Evolutionary conservation across 148 eudicot genomes (phyloP).

Genomic region (Gaultheria prostrata): DNA sequence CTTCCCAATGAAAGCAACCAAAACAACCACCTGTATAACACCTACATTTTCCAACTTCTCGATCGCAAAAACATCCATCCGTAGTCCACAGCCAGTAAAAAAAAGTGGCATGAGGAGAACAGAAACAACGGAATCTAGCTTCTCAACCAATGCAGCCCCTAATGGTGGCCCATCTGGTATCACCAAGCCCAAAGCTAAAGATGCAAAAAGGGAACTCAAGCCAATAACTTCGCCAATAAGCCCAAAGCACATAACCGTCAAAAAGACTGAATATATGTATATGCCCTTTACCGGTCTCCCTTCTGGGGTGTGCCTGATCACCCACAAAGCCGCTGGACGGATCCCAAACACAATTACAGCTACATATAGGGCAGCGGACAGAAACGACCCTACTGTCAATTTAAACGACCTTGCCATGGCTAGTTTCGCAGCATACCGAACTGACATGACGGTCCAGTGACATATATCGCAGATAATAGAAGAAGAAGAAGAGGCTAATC

Average conservation of each 20-base stretch:
- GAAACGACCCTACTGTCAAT: not conserved
- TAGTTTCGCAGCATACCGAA: constrained; percentile 9
- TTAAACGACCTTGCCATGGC: constrained; percentile 5
- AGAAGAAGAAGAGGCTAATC: constrained; percentile 44
- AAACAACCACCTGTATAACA: constrained; percentile 14
- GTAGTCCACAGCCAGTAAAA: constrained; percentile 15
- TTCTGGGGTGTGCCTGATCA: constrained; percentile 43
- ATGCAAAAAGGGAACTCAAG: constrained; percentile 37
- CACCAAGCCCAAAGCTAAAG: constrained; percentile 39
- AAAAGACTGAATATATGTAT: constrained; percentile 29
- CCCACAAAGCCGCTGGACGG: constrained; percentile 33
- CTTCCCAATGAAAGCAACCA: constrained; percentile 33
- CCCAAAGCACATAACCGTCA: constrained; percentile 32
- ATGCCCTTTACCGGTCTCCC: constrained; percentile 38
- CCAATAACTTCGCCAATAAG: constrained; percentile 25
- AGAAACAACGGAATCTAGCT: constrained; percentile 39
- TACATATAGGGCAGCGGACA: not conserved
- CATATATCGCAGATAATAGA: constrained; percentile 35
- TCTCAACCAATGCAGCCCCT: constrained; percentile 49
- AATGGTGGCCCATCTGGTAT: constrained; percentile 69
- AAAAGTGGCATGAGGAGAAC: constrained; percentile 53
- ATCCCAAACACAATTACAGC: constrained; percentile 15
- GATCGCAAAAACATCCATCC: constrained; percentile 11
- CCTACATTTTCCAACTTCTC: not conserved
- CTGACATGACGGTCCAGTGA: not conserved